Evolutionary conservation across 1,139 yeast species (phyloP), one percentile per base, ranked within the genome.

Genomic region (Suhomyces bokatorum): DNA sequence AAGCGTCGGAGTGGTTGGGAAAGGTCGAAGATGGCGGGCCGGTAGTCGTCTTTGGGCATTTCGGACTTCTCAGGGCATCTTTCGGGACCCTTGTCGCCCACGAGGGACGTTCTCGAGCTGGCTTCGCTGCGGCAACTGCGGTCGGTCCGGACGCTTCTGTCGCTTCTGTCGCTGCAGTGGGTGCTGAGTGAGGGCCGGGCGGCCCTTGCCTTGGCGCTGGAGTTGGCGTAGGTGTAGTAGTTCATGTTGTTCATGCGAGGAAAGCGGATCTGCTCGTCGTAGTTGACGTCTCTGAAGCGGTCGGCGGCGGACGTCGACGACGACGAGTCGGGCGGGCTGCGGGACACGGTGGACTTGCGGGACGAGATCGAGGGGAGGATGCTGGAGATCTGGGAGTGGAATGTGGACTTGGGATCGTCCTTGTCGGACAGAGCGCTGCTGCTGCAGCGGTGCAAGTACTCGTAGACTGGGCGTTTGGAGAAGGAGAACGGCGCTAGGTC

Each of bases 191-290:
- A 43, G 9, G 48, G 45, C 7, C 44, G 42, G 9, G 39, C 26
- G 4, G 47, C 14, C 46, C 50, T 30, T 2, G 34, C 30, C 13
- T 46, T 48, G n/a, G 42, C 37, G 8, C 24, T 20, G 24, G 24
- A 20, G 10, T 44, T 43, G 13, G 43, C 40, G 40, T 63, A 62
- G 0, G 70, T 61, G 46, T 63, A 66, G 42, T 58, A 61, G 43
- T 57, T 60, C 46, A 60, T 54, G 50, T 55, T 62, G 34, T 60
- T 61, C 67, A 73, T 70, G 33, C 77, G 53, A 5, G 78, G 78
- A 24, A 75, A 75, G 48, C 78, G 54, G 37, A 73, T 73, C 51
- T 70, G 75, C 48, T 73, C 75, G 47, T 73, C 73, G 49, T 72
- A 71, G 52, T 73, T 68, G 42, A 70, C 57, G 39, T 66, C 64